Evolutionary conservation across 208 protist genomes (phyloP).

Genomic region (Leishmania tropica): DNA sequence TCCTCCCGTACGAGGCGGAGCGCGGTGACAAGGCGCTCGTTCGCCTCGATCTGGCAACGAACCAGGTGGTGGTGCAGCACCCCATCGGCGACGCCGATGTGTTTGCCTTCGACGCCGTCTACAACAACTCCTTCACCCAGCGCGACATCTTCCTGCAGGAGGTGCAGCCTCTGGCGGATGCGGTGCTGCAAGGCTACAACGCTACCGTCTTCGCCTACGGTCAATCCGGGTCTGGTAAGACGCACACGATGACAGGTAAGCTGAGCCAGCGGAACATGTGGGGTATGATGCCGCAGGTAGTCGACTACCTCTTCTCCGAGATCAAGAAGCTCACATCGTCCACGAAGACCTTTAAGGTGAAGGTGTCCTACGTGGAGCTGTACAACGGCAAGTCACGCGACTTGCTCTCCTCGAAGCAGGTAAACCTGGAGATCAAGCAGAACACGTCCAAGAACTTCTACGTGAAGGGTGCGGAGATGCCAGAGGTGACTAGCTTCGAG

Average conservation of each 20-base stretch:
- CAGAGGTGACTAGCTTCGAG: constrained; percentile 84
- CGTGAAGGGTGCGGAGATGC: constrained; percentile 90
- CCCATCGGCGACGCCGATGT: constrained; percentile 82
- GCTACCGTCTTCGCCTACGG: constrained; percentile 93
- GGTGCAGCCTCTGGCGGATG: constrained; percentile 85
- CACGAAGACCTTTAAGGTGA: constrained; percentile 89
- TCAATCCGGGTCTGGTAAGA: constrained; percentile 93
- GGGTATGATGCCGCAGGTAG: constrained; percentile 93
- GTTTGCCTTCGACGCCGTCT: constrained; percentile 92
- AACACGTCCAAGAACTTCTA: constrained; percentile 94
- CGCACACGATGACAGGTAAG: constrained; percentile 92
- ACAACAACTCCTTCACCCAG: constrained; percentile 93
- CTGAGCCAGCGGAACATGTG: constrained; percentile 72
- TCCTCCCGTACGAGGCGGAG: constrained; percentile 83
- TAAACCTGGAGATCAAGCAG: constrained; percentile 91
- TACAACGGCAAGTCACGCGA: constrained; percentile 93
- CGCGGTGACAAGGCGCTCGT: constrained; percentile 88
- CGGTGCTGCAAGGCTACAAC: constrained; percentile 92
- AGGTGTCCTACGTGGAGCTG: constrained; percentile 89
- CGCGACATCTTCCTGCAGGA: constrained; percentile 91
- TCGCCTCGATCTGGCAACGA: constrained; percentile 85
- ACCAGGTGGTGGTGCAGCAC: constrained; percentile 88
- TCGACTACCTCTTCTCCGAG: constrained; percentile 87
- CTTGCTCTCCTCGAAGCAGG: constrained; percentile 77
- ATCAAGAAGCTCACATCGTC: constrained; percentile 83